A percentile compares a stretch with the other conserved stretches of the same genome.
These are phyloP conservation scores for Tylopilus subfusipes DNA, from an alignment of 768 basidiomycete genomes.

Conservation along the genomic window DNA sequence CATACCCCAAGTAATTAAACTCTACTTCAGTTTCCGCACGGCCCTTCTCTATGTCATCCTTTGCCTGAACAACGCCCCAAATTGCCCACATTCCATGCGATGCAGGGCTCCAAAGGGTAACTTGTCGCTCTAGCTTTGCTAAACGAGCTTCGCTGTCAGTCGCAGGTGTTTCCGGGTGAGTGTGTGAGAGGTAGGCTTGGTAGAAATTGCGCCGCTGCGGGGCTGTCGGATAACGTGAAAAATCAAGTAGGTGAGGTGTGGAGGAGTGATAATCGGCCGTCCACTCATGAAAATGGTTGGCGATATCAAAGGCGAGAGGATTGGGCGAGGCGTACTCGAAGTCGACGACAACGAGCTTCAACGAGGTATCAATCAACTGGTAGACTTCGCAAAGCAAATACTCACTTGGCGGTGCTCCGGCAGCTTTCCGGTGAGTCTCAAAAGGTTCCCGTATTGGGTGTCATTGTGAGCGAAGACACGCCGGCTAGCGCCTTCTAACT, in stretches of 20 bases:
- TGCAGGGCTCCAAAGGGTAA: constrained; percentile 84
- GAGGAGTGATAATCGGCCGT: constrained; percentile 81
- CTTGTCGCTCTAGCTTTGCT: constrained; percentile 68
- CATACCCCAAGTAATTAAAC: constrained; percentile 89
- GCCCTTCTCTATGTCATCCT: constrained; percentile 61
- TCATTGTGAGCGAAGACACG: constrained; percentile 92
- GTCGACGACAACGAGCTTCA: constrained; percentile 89
- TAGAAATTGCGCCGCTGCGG: constrained; percentile 83
- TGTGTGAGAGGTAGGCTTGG: constrained; percentile 68
- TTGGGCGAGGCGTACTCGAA: constrained; percentile 97
- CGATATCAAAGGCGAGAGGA: constrained; percentile 92
- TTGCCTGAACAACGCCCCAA: constrained; percentile 92
- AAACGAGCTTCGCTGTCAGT: constrained; percentile 43
- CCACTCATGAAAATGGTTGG: constrained; percentile 98
- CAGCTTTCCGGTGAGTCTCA: constrained; percentile 53
- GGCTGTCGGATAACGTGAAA: constrained; percentile 64
- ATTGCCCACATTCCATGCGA: constrained; percentile 91
- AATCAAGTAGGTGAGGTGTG: constrained; percentile 63
- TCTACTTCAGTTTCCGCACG: constrained; percentile 52
- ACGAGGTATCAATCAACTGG: constrained; percentile 13
- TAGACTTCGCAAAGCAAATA: constrained; percentile 16
- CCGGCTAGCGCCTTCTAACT: constrained; percentile 53
- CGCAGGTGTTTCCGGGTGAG: constrained; percentile 26
- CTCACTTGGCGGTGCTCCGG: constrained; percentile 71
- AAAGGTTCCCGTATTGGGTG: constrained; percentile 90